Percentiles rank a stretch among this genome's conserved stretches.
Conservation (phyloP, 1,284 basidiomycete genomes). For the Neotropicomus parvogracilis region DNA sequence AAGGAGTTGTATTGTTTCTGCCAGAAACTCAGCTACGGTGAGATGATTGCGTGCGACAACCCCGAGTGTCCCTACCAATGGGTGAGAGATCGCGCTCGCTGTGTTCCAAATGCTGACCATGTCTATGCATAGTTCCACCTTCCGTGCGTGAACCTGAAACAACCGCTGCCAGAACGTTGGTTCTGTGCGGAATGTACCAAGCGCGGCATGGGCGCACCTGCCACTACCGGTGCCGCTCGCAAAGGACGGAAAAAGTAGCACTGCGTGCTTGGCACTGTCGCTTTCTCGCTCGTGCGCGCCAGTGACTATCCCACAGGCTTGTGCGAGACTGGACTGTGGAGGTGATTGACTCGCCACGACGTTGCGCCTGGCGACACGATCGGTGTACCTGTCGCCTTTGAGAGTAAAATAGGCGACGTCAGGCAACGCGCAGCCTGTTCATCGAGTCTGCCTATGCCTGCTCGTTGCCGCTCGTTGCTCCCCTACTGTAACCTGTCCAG, state of each 20-base stretch:
- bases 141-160: slow-evolving; percentile 56
- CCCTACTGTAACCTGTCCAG: neutral
- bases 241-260: slow-evolving; percentile 43
- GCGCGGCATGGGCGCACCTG: slow-evolving; percentile 31
- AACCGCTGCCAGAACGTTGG: slow-evolving; percentile 58
- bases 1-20: slow-evolving; percentile 64
- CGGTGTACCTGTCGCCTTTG: neutral
- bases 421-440: neutral
- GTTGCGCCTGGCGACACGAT: neutral
- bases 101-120: slow-evolving; percentile 13
- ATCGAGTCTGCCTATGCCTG: neutral
- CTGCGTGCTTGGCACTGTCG: neutral
- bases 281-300: neutral
- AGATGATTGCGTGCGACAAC: slow-evolving; percentile 74
- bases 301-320: neutral
- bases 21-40: slow-evolving; percentile 61
- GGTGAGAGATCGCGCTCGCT: slow-evolving; percentile 42
- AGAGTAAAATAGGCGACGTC: neutral
- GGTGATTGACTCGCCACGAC: slow-evolving; percentile 1
- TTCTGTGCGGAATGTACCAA: slow-evolving; percentile 54
- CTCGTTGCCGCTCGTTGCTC: neutral
- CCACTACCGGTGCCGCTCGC: slow-evolving; percentile 27
- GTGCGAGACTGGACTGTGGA: neutral
- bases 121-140: slow-evolving; percentile 51
- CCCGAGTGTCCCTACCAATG: slow-evolving; percentile 67